A percentile compares a stretch with the other conserved stretches of the same genome.
phyloP scores from a whole-genome alignment of 495 filamentous ascomycete genomes.

The Neurospora sp. region DNA sequence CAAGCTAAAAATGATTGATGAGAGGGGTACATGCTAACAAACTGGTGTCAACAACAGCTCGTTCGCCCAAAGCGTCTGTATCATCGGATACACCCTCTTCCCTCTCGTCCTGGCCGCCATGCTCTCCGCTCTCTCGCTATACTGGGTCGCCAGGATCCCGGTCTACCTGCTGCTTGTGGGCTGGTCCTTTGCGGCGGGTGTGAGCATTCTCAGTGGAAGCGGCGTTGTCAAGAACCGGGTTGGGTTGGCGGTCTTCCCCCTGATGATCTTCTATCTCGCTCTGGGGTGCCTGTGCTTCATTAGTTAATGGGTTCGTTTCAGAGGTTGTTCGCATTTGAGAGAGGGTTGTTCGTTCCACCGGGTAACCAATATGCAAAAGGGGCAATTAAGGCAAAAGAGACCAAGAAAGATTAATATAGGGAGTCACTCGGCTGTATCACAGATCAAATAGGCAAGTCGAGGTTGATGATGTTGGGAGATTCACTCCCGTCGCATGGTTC shows the following conservation, averaged over 20 bases:
- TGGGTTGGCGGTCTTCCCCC: constrained; percentile 85
- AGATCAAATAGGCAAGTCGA: not conserved
- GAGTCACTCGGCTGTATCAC: not conserved
- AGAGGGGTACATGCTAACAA: constrained; percentile 2
- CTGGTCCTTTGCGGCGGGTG: constrained; percentile 90
- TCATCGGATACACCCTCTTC: constrained; percentile 98
- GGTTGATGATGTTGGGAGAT: not conserved
- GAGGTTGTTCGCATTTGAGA: not conserved
- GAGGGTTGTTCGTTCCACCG: not conserved
- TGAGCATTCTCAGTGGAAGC: constrained; percentile 91
- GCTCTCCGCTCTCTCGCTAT: constrained; percentile 70
- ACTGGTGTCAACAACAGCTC: constrained; percentile 47
- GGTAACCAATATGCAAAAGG: not conserved
- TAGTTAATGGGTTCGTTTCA: constrained; percentile 43
- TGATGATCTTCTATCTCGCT: constrained; percentile 92
- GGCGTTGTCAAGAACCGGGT: constrained; percentile 92
- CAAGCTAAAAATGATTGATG: too few relatives aligned
- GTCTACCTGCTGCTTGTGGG: constrained; percentile 78
- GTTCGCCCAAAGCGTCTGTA: constrained; percentile 93
- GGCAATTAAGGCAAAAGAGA: not conserved
- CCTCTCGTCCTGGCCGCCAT: constrained; percentile 91
- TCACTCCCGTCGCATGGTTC: not conserved
- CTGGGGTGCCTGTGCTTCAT: constrained; percentile 95
- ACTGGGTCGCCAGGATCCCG: constrained; percentile 70
- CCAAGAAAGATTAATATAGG: not conserved